Base-by-base conservation (phyloP, 345 rosid genomes). In the Moringa oleifera region DNA sequence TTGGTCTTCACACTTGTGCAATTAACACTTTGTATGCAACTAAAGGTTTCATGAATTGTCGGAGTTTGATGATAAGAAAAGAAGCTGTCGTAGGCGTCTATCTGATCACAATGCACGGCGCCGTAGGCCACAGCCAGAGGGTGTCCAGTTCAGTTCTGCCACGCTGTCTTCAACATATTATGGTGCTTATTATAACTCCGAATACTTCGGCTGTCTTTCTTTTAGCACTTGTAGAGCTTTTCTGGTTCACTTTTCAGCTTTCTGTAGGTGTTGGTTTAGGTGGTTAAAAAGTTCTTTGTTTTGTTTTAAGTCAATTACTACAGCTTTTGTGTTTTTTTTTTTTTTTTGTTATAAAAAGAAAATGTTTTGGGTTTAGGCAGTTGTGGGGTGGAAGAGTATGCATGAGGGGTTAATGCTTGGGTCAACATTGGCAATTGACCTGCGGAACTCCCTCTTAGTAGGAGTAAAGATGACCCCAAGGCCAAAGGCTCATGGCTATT, bases 21-120 rank as follows among this genome's bases (percentile, higher is more conserved):
- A 47, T 52, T 28, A 28, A 28, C 33, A 28, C 33, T 28, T 28
- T 8, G 3, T 28, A 28, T 28, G 33, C 33, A 28, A 28, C 33
- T 28, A 24, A 73, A 93, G 98, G 89, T 90, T 93, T 71, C 98
- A 93, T 58, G 77, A 87, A 22, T 79, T 84, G 62, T 75, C 87
- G 21, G 98, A 93, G 70, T 93, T 93, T 65, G 98, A 93, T 74
- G 96, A 83, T 64, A 90, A 83, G 82, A 93, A 90, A 79, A 75
- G 96, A 45, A 93, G 98, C 77, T 93, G 98, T 53, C 88, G 98
- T 36, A 74, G 82, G 64, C 94, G 97, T 55, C 91, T 90, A 58
- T 85, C 86, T 58, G 94, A 93, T 80, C 98, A 93, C 68, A 93
- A 93, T 83, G 97, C 97, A 62, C 81, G 98, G 72, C 94, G 98